Conservation (phyloP, 1,284 basidiomycete species). For the Phlebopus sp. region DNA sequence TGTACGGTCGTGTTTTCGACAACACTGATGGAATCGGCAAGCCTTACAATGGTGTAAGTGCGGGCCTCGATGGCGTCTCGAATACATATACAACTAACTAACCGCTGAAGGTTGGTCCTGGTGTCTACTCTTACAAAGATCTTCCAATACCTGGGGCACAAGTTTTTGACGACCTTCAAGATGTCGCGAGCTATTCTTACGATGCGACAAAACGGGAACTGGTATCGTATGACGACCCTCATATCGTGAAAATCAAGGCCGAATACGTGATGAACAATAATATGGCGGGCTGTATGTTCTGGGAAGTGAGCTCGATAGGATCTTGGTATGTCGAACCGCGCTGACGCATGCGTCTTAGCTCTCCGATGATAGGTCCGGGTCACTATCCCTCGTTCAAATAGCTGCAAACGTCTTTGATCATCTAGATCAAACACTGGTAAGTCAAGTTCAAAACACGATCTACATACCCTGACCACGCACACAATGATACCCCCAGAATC, state of each 20-base stretch:
- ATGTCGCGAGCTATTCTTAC: slow-evolving; percentile 80
- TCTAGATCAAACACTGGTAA: slow-evolving; percentile 54
- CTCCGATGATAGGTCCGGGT: slow-evolving; percentile 60
- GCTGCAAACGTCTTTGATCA: slow-evolving; percentile 45
- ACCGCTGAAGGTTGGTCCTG: slow-evolving; percentile 64
- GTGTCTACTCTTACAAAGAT: slow-evolving; percentile 73
- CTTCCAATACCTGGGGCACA: slow-evolving; percentile 67
- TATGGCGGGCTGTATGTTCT: slow-evolving; percentile 79
- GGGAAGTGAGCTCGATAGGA: slow-evolving; percentile 53
- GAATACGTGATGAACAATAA: slow-evolving; percentile 67
- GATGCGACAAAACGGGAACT: slow-evolving; percentile 60
- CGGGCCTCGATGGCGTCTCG: not conserved
- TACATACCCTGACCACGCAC: not conserved
- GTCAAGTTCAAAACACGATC: not conserved
- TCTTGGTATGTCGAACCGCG: no score
- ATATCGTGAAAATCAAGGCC: slow-evolving; percentile 72
- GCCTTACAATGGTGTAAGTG: slow-evolving; percentile 65
- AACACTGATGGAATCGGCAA: slow-evolving; percentile 73
- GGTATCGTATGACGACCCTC: slow-evolving; percentile 81
- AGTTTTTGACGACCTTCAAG: slow-evolving; percentile 68
- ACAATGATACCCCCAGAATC: slow-evolving; percentile 46
- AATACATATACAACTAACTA: slow-evolving; percentile 3
- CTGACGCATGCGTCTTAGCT: slow-evolving; percentile 35
- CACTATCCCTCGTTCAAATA: slow-evolving; percentile 54
- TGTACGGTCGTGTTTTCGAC: slow-evolving; percentile 85